Base-by-base conservation (phyloP, 2,329 filamentous ascomycete species). In the Diaporthe ampelina region DNA sequence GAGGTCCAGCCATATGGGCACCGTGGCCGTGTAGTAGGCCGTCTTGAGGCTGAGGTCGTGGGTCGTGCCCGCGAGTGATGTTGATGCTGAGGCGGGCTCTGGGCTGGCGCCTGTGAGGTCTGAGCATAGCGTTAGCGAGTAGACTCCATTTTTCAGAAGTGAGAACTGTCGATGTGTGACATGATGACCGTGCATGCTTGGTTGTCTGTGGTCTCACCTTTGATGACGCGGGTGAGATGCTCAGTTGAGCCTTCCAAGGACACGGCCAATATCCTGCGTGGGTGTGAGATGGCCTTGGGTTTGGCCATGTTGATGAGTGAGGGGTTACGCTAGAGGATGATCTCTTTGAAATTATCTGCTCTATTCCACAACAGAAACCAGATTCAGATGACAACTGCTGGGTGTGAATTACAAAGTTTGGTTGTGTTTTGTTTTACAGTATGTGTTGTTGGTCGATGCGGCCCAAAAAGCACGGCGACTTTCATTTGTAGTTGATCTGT, bases 1-100 rank as follows among this genome's bases (percentile, higher is more conserved):
- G 59, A 92, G 85, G 79, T 94, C 92, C n/a, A 93, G 85, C 92
- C 92, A 94, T 77, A 93, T 85, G 57, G 91, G 91, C 4, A 93
- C 84, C 0, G 85, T 85, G 70, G 90, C 87, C 32, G 82, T 86
- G 84, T 93, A 93, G 84, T 93, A 93, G 19, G 84, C 78, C 26
- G 91, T 93, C 75, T 86, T 85, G 72, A 93, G 82, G 11, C 82
- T 74, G 43, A 91, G 86, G 57, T 83, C 80, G 78, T 93, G 91
- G 21, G 91, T 91, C 45, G 86, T 87, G 35, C 92, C 91, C 1
- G 91, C 91, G 43, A 92, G 83, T 3, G 85, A 84, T 3, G 83
- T 79, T 10, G 81, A 82, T 26, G 74, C 35, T 21, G 82, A 81
- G 57, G 83, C 82, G 50, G 83, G 78, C 40, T 82, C 82, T 40